These are phyloP conservation scores for Xylaria telfairii DNA, from an alignment of 495 filamentous ascomycete genomes.

Conservation along the genomic window DNA sequence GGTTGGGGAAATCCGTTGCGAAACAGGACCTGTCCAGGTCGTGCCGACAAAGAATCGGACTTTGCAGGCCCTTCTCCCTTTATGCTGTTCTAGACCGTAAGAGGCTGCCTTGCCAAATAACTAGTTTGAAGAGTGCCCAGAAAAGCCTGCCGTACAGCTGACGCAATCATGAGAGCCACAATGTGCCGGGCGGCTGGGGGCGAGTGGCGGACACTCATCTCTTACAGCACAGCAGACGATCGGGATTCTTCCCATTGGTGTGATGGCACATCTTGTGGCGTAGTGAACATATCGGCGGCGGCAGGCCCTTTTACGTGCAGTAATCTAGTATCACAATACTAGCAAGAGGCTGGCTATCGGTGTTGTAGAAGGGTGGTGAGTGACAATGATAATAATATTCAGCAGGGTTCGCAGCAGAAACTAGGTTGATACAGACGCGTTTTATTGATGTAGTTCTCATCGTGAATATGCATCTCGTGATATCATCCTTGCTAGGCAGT, in stretches of 20 bases:
- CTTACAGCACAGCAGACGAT: not conserved
- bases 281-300: not conserved
- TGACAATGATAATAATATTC: not conserved
- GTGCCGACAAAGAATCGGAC: not conserved
- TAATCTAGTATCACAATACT: not conserved
- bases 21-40: not conserved
- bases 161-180: not conserved
- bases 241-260: not conserved
- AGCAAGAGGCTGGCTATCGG: not conserved
- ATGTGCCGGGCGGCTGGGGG: not conserved
- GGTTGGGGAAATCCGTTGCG: not conserved
- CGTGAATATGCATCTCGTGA: not conserved
- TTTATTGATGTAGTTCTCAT: not conserved
- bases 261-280: not conserved
- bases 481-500: not conserved
- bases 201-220: not conserved
- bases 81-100: not conserved
- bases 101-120: not conserved
- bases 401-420: not conserved
- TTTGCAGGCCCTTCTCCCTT: not conserved
- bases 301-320: not conserved
- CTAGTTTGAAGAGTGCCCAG: not conserved
- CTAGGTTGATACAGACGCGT: not conserved
- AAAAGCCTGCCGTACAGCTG: not conserved
- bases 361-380: not conserved